A percentile compares a stretch with the other conserved stretches of the same genome.
Conservation (phyloP, 2,329 filamentous ascomycete genomes). For the Aureobasidium sp. region DNA sequence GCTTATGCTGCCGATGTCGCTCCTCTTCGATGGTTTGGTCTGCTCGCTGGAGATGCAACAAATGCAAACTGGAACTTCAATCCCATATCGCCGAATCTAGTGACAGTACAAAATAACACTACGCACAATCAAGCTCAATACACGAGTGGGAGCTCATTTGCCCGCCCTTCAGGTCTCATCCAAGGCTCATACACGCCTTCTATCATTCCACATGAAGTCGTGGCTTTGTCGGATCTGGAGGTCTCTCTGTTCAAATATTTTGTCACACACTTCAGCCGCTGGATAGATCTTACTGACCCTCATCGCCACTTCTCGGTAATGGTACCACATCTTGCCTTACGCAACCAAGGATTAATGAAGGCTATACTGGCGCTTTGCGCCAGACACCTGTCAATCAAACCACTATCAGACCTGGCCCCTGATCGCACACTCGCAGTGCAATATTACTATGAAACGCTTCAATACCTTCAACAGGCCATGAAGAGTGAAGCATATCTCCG, state of each 20-base stretch:
- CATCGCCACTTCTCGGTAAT: constrained; percentile 29
- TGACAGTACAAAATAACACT: neutral
- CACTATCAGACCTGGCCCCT: constrained; percentile 18
- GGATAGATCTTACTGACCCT: constrained; percentile 38
- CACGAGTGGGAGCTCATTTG: constrained; percentile 13
- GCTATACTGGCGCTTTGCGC: constrained; percentile 50
- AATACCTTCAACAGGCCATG: constrained; percentile 53
- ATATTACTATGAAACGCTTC: constrained; percentile 55
- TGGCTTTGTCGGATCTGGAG: constrained; percentile 27
- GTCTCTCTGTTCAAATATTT: constrained; percentile 32
- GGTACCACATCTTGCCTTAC: constrained; percentile 35
- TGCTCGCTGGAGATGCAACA: constrained; percentile 39
- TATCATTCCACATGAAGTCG: constrained; percentile 13
- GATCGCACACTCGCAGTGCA: constrained; percentile 30
- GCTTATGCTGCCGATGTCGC: constrained; percentile 37
- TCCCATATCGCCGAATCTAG: neutral
- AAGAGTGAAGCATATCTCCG: constrained; percentile 48
- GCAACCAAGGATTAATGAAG: constrained; percentile 49
- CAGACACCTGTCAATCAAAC: constrained; percentile 39
- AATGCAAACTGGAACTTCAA: constrained; percentile 21
- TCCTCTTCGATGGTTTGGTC: constrained; percentile 44
- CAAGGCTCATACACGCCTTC: constrained; percentile 3
- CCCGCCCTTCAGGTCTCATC: constrained; percentile 16
- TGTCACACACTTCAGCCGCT: constrained; percentile 28
- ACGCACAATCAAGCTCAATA: constrained; percentile 4